Percentiles rank a stretch among this genome's conserved stretches.
phyloP scores from a whole-genome alignment of 1,284 basidiomycete species.

The Kwoniella shivajii region DNA sequence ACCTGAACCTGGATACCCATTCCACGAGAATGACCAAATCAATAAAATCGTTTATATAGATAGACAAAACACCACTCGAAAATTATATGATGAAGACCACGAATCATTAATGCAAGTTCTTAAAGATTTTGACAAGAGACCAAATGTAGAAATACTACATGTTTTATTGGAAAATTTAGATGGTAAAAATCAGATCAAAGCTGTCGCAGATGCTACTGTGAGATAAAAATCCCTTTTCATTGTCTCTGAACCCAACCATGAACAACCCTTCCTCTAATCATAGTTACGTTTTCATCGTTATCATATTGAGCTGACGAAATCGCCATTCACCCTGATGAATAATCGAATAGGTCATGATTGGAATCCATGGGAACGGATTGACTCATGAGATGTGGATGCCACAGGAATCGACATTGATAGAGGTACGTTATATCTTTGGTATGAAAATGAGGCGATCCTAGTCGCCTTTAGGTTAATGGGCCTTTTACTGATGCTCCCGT shows the following conservation, averaged over 20 bases:
- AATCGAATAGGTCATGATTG: slow-evolving; percentile 23
- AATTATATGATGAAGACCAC: slow-evolving; percentile 19
- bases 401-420: slow-evolving; percentile 20
- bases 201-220: slow-evolving; percentile 20
- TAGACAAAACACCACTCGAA: slow-evolving; percentile 27
- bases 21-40: no score
- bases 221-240: slow-evolving; percentile 1
- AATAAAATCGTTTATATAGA: slow-evolving; percentile 37
- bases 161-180: slow-evolving; percentile 17
- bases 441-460: no score
- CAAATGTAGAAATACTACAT: slow-evolving; percentile 15
- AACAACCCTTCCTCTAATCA: no score
- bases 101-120: slow-evolving; percentile 20
- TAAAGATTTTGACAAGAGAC: slow-evolving; percentile 11
- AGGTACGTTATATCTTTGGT: slow-evolving; percentile 28
- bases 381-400: slow-evolving; percentile 36
- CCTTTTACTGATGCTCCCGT: neutral
- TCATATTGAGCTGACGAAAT: no score
- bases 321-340: neutral
- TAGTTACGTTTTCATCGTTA: no score
- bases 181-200: slow-evolving; percentile 13
- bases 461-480: neutral
- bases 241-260: no score
- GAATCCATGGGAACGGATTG: slow-evolving; percentile 28
- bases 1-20: no score